phyloP scores from a whole-genome alignment of 345 rosid genomes.

The Salix koriyanagi region DNA sequence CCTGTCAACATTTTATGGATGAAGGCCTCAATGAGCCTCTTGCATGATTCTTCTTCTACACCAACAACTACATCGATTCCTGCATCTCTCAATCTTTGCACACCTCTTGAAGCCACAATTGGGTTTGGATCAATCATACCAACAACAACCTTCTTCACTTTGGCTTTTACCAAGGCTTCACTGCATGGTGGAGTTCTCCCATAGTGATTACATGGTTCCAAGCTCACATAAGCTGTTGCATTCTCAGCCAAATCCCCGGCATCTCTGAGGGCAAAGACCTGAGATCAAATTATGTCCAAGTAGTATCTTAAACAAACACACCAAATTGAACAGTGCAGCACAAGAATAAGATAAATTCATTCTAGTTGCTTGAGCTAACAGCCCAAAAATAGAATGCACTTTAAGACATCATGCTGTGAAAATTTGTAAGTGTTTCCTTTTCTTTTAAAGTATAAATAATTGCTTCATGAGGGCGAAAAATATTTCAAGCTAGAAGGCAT shows the following conservation, averaged over 20 bases:
- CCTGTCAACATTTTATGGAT: constrained; percentile 64
- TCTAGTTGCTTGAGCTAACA: background rate
- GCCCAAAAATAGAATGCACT: background rate
- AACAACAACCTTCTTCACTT: constrained; percentile 68
- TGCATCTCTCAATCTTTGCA: constrained; percentile 51
- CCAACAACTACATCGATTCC: constrained; percentile 68
- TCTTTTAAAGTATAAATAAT: background rate
- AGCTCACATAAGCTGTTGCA: constrained; percentile 81
- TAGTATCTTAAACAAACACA: background rate
- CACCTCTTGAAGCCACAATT: constrained; percentile 73
- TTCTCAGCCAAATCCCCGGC: constrained; percentile 75
- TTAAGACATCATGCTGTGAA: background rate
- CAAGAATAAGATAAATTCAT: background rate
- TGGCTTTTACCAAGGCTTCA: constrained; percentile 79
- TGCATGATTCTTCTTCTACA: constrained; percentile 74
- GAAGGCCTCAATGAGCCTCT: constrained; percentile 68
- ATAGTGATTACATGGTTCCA: constrained; percentile 87
- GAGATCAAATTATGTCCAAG: constrained; percentile 6
- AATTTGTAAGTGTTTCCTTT: background rate
- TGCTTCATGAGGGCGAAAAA: background rate
- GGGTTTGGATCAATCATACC: constrained; percentile 94
- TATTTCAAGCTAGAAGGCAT: background rate
- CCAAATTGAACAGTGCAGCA: background rate
- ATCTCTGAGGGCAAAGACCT: constrained; percentile 86
- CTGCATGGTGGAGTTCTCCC: constrained; percentile 95